A percentile compares a stretch with the other conserved stretches of the same genome.
These are phyloP conservation scores for Citrullus mucosospermus DNA, from an alignment of 306 rosid genomes.

Conservation along the genomic window DNA sequence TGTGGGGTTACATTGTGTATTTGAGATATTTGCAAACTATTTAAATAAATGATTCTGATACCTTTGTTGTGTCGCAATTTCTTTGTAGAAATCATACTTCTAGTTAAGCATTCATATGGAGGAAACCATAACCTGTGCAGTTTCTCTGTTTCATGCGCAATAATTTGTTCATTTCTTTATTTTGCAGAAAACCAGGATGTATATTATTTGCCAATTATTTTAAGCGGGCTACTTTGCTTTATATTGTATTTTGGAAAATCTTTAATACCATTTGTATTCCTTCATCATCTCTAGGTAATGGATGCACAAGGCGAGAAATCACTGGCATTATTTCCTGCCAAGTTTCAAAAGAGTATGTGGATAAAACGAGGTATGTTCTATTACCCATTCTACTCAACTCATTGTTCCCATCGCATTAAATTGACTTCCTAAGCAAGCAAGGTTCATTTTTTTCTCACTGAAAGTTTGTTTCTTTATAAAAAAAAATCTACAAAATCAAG, in stretches of 20 bases:
- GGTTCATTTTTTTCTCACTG: neutral
- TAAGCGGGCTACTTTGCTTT: neutral
- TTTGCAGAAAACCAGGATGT: neutral
- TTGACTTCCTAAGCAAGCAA: neutral
- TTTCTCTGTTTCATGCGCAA: neutral
- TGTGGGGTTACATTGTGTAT: neutral
- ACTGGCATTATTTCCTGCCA: slow-evolving; percentile 79
- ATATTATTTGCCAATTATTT: neutral
- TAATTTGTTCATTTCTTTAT: neutral
- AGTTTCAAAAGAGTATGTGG: slow-evolving; percentile 92
- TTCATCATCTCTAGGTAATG: slow-evolving; percentile 41
- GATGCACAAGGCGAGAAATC: slow-evolving; percentile 60
- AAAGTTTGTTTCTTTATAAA: no score
- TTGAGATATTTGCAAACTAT: neutral
- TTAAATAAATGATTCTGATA: neutral
- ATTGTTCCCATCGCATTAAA: neutral
- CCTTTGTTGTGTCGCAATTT: neutral
- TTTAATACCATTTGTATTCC: neutral
- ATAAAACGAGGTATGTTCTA: slow-evolving; percentile 58
- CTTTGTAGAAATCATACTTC: neutral
- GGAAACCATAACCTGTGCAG: neutral
- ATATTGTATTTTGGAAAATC: neutral
- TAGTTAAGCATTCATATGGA: neutral
- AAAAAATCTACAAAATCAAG: no score
- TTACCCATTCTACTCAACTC: neutral